These are phyloP conservation scores for Trapa bicornis DNA, from an alignment of 345 rosid genomes.

Conservation along the genomic window DNA sequence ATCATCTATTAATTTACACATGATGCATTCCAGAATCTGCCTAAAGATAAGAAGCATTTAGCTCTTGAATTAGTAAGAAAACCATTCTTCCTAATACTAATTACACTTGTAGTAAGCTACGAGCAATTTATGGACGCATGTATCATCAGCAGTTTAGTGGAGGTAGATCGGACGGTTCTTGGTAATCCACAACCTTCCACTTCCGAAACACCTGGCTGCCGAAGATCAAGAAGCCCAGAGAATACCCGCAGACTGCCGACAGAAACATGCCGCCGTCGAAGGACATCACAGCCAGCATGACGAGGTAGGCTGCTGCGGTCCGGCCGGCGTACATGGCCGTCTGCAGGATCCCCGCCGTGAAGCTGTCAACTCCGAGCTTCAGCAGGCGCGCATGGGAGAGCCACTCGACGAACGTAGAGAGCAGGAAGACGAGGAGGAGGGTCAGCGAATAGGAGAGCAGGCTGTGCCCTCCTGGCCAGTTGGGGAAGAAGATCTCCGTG, in stretches of 20 bases:
- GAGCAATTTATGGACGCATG: too few species aligned
- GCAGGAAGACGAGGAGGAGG: conserved; percentile 21
- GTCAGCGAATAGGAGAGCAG: conserved; percentile 11
- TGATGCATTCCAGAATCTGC: too few species aligned
- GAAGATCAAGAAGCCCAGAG: conserved; percentile 19
- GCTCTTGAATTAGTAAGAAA: too few species aligned
- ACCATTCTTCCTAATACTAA: too few species aligned
- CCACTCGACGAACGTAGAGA: conserved; percentile 26
- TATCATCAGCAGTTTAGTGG: conserved; percentile 13
- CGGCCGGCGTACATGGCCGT: conserved; percentile 14
- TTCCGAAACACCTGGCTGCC: conserved; percentile 18
- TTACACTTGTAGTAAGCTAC: too few species aligned
- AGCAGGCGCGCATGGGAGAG: conserved; percentile 19
- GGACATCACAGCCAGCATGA: conserved; percentile 30
- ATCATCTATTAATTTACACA: too few species aligned
- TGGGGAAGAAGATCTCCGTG: conserved; percentile 15
- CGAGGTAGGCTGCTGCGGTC: conserved; percentile 14
- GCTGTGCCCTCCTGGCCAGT: conserved; percentile 19
- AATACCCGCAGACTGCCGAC: conserved; percentile 18
- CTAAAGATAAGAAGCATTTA: too few species aligned
- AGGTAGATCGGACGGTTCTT: conserved; percentile 16
- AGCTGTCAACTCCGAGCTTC: neutral
- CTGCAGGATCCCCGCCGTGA: conserved; percentile 8
- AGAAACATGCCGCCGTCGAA: conserved; percentile 14
- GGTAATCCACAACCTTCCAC: conserved; percentile 1